Evolutionary conservation across 106 monocot genomes (phyloP), one percentile per base, ranked within the genome.

Genomic region (Dendrobium officinale): DNA sequence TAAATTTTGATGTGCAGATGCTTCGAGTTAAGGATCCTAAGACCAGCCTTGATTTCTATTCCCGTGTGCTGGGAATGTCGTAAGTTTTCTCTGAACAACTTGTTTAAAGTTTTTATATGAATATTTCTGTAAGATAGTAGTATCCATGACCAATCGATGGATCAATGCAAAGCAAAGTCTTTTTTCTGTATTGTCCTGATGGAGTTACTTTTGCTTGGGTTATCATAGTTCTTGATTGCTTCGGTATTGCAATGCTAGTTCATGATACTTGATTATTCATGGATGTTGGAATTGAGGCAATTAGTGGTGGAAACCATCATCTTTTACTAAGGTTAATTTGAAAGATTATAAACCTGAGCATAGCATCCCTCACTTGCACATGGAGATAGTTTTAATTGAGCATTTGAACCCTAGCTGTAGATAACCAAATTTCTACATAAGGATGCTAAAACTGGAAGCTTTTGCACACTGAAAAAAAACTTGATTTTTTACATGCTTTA

Each of bases 11-110:
- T 37, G 29, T 70, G 76, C 87, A 98, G 98, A 98, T 98, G 98
- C 83, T 98, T 51, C 89, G 98, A 41, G 78, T 98, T 29, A 95
- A 98, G 73, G 94, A 98, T 86, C 98, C 98, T 20, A 98, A 98
- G 86, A 85, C 82, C 31, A 98, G 92, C 80, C 95, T 98, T 33
- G 98, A 95, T 45, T 98, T 98, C 88, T 95, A 98, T 77, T 95
- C 98, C 47, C 92, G 98, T 66, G 92, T 98, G 13, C 78, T 98
- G 76, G 98, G 98, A 51, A 98, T 98, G 98, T 89, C 83, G 98
- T 98, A 88, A 92, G 94, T 89, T 79, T 4, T 56, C 22, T 58
- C 3, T 64, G 37, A 70, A 15, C 15, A 61, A 61, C n/a, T 2
- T 61, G 22, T 24, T 37, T 70, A 40, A 70, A 33, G 37, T 16